Evolutionary conservation across 176 grass and related monocot species (phyloP).

Genomic region (Eremochloa ophiuroides): DNA sequence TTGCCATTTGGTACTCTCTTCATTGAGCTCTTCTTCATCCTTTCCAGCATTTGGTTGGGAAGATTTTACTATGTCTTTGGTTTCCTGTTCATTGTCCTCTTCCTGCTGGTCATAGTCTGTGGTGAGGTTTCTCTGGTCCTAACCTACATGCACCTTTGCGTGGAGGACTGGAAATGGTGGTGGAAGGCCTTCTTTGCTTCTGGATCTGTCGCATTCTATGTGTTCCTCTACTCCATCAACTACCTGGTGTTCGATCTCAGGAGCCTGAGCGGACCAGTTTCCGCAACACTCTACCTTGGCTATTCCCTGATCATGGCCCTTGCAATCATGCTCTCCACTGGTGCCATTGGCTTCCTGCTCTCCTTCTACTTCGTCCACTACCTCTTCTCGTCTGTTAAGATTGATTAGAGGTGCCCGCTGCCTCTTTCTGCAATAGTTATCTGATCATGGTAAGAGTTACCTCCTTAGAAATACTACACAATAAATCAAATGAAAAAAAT

Average conservation of each 20-base stretch:
- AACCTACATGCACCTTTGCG: conserved; percentile 83
- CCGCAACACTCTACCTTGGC: conserved; percentile 67
- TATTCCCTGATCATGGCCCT: conserved; percentile 81
- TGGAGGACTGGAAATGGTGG: conserved; percentile 93
- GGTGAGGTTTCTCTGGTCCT: conserved; percentile 78
- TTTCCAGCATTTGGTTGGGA: conserved; percentile 85
- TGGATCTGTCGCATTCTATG: conserved; percentile 67
- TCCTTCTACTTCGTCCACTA: conserved; percentile 92
- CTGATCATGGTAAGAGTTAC: conserved; percentile 44
- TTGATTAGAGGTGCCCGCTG: conserved; percentile 51
- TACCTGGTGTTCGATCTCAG: conserved; percentile 86
- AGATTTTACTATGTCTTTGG: conserved; percentile 93
- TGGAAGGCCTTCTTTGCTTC: conserved; percentile 92
- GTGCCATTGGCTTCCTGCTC: conserved; percentile 73
- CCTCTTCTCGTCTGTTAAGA: conserved; percentile 90
- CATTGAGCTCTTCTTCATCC: conserved; percentile 89
- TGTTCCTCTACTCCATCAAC: conserved; percentile 80
- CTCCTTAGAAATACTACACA: conserved; percentile 39
- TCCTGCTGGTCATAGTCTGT: conserved; percentile 63
- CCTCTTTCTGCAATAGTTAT: conserved; percentile 23
- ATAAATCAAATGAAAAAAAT: conserved; percentile 25
- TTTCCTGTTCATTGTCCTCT: conserved; percentile 72
- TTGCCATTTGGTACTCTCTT: conserved; percentile 86
- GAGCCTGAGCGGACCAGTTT: conserved; percentile 71
- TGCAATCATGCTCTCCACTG: conserved; percentile 74